Percentiles rank a stretch among this genome's conserved stretches.
These are phyloP conservation scores for Lactarius indigo DNA, from an alignment of 768 basidiomycete species.

Conservation along the genomic window DNA sequence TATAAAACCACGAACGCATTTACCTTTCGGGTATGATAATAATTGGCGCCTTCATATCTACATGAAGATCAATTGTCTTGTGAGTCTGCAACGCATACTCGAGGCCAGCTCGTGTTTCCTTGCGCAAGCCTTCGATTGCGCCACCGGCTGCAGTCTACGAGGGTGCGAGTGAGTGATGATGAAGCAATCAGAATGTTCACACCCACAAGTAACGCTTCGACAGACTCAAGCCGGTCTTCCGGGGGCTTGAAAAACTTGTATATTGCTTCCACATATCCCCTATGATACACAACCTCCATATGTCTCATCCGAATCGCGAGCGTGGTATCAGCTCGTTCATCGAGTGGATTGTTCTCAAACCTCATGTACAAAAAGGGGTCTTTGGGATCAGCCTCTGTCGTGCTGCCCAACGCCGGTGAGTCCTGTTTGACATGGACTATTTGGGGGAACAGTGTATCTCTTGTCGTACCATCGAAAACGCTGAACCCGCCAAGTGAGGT, in stretches of 20 bases:
- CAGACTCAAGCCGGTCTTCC: slow-evolving; percentile 90
- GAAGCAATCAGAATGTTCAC: slow-evolving; percentile 17
- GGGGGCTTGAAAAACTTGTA: slow-evolving; percentile 92
- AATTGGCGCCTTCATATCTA: slow-evolving; percentile 95
- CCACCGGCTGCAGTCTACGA: slow-evolving; percentile 82
- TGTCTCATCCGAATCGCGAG: slow-evolving; percentile 88
- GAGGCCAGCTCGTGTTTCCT: slow-evolving; percentile 90
- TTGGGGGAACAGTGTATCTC: slow-evolving; percentile 75
- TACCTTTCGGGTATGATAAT: slow-evolving; percentile 97
- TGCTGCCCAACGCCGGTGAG: background rate
- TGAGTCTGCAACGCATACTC: slow-evolving; percentile 91
- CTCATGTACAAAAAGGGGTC: slow-evolving; percentile 85
- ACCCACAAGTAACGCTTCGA: slow-evolving; percentile 83
- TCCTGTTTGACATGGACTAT: slow-evolving; percentile 72
- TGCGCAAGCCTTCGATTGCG: slow-evolving; percentile 88
- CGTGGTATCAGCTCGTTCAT: slow-evolving; percentile 87
- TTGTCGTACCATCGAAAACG: slow-evolving; percentile 89
- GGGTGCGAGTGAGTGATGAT: slow-evolving; percentile 6
- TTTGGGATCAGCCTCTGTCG: slow-evolving; percentile 27
- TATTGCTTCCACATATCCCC: slow-evolving; percentile 88
- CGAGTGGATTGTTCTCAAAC: slow-evolving; percentile 89
- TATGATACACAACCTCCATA: slow-evolving; percentile 96
- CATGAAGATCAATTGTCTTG: slow-evolving; percentile 93
- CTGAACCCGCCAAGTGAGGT: slow-evolving; percentile 82
- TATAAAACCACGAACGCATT: slow-evolving; percentile 19